phyloP scores from a whole-genome alignment of 75 land plant species.

The Pinus tabuliformis region DNA sequence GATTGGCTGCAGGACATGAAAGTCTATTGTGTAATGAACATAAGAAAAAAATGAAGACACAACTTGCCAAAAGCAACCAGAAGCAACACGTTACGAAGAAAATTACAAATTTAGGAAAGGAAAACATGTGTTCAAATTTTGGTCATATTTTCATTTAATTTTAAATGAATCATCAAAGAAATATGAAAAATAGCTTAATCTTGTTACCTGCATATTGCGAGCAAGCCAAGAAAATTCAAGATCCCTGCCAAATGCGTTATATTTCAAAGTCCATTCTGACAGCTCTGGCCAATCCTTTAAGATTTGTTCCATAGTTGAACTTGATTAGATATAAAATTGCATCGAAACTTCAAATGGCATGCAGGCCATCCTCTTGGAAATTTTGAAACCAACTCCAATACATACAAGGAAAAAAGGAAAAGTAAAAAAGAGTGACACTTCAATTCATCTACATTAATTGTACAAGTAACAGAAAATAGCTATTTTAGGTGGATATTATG shows the following conservation, averaged over 20 bases:
- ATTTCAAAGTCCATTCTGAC: conserved; percentile 83
- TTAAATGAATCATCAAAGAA: neutral
- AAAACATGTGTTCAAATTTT: neutral
- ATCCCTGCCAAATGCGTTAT: conserved; percentile 84
- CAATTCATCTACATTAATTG: neutral
- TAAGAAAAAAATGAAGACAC: conserved; percentile 4
- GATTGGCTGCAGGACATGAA: conserved; percentile 65
- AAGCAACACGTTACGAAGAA: neutral
- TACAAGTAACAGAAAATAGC: no score
- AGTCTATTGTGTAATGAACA: neutral
- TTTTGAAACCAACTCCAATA: neutral
- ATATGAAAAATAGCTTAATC: neutral
- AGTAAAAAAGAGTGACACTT: neutral
- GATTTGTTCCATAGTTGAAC: conserved; percentile 31
- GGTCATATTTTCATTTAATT: no score
- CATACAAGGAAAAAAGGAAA: neutral
- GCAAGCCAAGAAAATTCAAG: conserved; percentile 94
- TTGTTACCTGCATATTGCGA: conserved; percentile 75
- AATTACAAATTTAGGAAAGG: neutral
- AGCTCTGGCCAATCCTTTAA: conserved; percentile 80
- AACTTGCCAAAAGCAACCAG: neutral
- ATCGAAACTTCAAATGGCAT: no score
- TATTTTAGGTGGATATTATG: no score
- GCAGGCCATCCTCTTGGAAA: neutral
- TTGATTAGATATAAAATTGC: no score